Evolutionary conservation across 352 stramenopile genomes (phyloP).

Genomic region (Aphanomyces invadans): DNA sequence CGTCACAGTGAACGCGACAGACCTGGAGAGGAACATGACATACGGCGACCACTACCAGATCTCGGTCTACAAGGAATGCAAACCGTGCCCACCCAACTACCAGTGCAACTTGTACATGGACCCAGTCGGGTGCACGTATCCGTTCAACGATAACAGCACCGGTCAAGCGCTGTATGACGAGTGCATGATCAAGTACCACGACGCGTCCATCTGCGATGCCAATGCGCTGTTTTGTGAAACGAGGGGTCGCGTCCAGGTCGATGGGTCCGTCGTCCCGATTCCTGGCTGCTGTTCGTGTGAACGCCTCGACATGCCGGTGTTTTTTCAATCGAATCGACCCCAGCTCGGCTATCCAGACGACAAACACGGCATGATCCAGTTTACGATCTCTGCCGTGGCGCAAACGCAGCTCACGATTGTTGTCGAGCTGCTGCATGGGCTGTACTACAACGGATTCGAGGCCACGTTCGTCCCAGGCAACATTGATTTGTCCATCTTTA

Average conservation of each 20-base stretch:
- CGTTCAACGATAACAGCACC: conserved; percentile 41
- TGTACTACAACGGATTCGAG: conserved; percentile 90
- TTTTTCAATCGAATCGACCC: conserved; percentile 58
- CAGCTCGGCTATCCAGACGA: conserved; percentile 89
- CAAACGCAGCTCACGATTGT: conserved; percentile 83
- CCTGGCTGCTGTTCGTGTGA: conserved; percentile 86
- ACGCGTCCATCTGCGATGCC: conserved; percentile 39
- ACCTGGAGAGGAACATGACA: conserved; percentile 88
- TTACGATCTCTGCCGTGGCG: conserved; percentile 79
- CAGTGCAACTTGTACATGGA: conserved; percentile 58
- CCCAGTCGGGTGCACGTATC: conserved; percentile 56
- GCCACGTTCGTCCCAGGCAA: conserved; percentile 62
- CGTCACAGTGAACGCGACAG: conserved; percentile 90
- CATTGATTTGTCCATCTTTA: conserved; percentile 85
- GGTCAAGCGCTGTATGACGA: conserved; percentile 36
- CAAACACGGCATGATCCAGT: conserved; percentile 92
- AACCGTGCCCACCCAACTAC: conserved; percentile 91
- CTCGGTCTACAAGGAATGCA: conserved; percentile 91
- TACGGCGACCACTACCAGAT: conserved; percentile 95
- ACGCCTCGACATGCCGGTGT: conserved; percentile 80
- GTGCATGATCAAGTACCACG: conserved; percentile 37
- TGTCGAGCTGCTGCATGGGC: conserved; percentile 90
- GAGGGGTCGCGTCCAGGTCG: conserved; percentile 27
- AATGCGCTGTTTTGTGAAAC: conserved; percentile 64
- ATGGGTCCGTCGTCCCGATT: conserved; percentile 27